Evolutionary conservation across 495 filamentous ascomycete species (phyloP).

Genomic region (Xylaria palmicola): DNA sequence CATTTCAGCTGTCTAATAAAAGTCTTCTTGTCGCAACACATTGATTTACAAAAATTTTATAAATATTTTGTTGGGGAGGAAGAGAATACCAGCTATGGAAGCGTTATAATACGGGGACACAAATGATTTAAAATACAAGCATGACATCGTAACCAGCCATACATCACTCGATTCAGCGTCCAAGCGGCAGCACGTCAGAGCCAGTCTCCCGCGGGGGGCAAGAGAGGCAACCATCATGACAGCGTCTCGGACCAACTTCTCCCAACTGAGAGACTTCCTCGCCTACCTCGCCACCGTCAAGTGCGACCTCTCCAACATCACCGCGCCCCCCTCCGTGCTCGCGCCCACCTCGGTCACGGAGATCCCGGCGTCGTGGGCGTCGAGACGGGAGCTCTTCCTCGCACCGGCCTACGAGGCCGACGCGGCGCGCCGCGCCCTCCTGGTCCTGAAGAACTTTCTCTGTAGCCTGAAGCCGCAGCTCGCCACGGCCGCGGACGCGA

Average conservation of each 20-base stretch:
- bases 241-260: neutral
- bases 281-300: constrained; percentile 51
- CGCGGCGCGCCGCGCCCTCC: constrained; percentile 67
- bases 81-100: too few species aligned
- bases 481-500: neutral
- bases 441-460: constrained; percentile 83
- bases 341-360: constrained; percentile 77
- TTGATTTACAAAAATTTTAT: too few species aligned
- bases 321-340: constrained; percentile 82
- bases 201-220: neutral
- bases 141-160: too few species aligned
- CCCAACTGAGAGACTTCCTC: constrained; percentile 11
- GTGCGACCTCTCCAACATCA: constrained; percentile 82
- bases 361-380: constrained; percentile 85
- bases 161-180: too few species aligned
- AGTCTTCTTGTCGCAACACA: too few species aligned
- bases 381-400: constrained; percentile 75
- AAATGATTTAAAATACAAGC: too few species aligned
- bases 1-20: too few species aligned
- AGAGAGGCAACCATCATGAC: neutral
- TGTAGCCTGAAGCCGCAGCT: constrained; percentile 55
- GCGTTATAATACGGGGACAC: too few species aligned
- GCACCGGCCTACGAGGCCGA: constrained; percentile 72
- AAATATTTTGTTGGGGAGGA: too few species aligned
- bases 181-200: too few species aligned